A percentile compares a stretch with the other conserved stretches of the same genome.
Conservation (phyloP, 2,329 filamentous ascomycete species). For the Fusarium sarcochroum region DNA sequence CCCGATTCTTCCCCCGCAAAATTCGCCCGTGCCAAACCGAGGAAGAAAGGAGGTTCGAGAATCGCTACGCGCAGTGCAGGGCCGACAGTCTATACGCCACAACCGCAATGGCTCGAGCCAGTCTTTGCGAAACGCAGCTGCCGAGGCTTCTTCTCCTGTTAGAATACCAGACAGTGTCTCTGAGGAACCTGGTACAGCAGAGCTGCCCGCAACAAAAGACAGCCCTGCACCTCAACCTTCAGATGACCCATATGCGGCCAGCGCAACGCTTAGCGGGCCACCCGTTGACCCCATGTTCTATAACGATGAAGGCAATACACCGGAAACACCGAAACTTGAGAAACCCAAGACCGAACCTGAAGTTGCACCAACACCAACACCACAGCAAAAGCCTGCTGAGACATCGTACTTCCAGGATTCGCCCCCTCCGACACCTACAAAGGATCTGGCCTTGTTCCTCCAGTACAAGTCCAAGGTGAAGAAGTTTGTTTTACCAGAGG, state of each 20-base stretch:
- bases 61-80: conserved; percentile 79
- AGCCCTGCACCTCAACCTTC: conserved; percentile 69
- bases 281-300: conserved; percentile 62
- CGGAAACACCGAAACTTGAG: conserved; percentile 35
- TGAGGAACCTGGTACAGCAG: conserved; percentile 65
- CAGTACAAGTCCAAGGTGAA: conserved; percentile 98
- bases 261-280: conserved; percentile 72
- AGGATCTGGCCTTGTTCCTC: conserved; percentile 92
- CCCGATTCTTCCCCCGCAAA: conserved; percentile 87
- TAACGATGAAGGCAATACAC: conserved; percentile 29
- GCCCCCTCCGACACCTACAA: conserved; percentile 76
- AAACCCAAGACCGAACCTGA: conserved; percentile 45
- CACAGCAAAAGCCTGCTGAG: conserved; percentile 60
- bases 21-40: conserved; percentile 86
- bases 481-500: conserved; percentile 91
- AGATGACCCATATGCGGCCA: conserved; percentile 73
- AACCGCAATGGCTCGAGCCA: conserved; percentile 64
- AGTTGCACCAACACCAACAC: conserved; percentile 47
- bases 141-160: conserved; percentile 74
- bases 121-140: conserved; percentile 53
- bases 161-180: conserved; percentile 72
- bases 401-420: conserved; percentile 70
- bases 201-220: conserved; percentile 44
- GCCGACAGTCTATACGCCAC: conserved; percentile 65
- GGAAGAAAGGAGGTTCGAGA: conserved; percentile 84